Conservation (phyloP, 2,329 filamentous ascomycete species). For the Cladosporium sp. region DNA sequence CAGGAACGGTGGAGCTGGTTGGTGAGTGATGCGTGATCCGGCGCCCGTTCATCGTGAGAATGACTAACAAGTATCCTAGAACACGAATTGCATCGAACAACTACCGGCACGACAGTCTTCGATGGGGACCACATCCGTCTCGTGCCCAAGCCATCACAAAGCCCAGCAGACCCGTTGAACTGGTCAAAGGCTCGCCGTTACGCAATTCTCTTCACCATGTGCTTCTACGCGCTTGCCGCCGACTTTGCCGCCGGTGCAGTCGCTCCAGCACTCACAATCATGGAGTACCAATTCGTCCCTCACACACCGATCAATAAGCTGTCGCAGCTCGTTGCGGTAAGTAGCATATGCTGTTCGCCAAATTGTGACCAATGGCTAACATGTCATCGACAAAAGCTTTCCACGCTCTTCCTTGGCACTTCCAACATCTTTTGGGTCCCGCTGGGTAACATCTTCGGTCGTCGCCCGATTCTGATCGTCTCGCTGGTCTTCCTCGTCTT, state of each 20-base stretch:
- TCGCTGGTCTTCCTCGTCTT: slow-evolving; percentile 33
- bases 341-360: neutral
- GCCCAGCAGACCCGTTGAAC: slow-evolving; percentile 39
- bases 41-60: too few relatives aligned
- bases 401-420: slow-evolving; percentile 33
- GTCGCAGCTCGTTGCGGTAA: slow-evolving; percentile 34
- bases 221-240: slow-evolving; percentile 34
- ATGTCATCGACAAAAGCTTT: neutral
- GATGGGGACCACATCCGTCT: slow-evolving; percentile 36
- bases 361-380: neutral
- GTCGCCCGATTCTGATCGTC: slow-evolving; percentile 35
- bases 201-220: slow-evolving; percentile 35
- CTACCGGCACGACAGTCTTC: slow-evolving; percentile 13
- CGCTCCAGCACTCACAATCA: slow-evolving; percentile 34
- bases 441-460: slow-evolving; percentile 38
- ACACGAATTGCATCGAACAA: slow-evolving; percentile 28
- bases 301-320: slow-evolving; percentile 30
- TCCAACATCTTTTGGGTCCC: slow-evolving; percentile 41
- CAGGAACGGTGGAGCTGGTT: slow-evolving; percentile 37
- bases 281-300: slow-evolving; percentile 27
- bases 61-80: slow-evolving; percentile 15
- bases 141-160: slow-evolving; percentile 35
- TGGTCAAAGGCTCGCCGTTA: slow-evolving; percentile 35
- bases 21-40: slow-evolving; percentile 22
- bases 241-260: slow-evolving; percentile 36